Conservation (phyloP, 31 red algal species). For the Porphyra umbilicalis region DNA sequence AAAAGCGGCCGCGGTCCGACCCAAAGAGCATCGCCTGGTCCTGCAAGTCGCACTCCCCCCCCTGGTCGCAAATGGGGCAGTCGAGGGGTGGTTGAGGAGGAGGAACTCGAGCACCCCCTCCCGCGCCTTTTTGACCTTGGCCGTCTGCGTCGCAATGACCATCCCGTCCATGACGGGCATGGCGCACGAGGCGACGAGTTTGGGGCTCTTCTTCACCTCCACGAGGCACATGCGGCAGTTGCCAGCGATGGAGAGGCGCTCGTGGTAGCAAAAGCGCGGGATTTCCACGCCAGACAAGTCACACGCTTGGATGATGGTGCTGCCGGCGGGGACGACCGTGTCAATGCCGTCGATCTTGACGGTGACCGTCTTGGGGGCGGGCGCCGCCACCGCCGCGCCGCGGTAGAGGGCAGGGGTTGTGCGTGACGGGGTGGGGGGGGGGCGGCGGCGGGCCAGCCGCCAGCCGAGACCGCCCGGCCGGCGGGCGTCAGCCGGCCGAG, state of each 20-base stretch:
- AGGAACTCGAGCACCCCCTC: conserved; percentile 98
- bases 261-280: conserved; percentile 98
- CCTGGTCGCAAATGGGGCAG: conserved; percentile 99
- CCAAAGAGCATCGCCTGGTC: conserved; percentile 98
- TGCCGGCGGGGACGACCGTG: conserved; percentile 30
- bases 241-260: conserved; percentile 94
- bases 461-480: background rate
- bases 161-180: conserved; percentile 97
- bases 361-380: conserved; percentile 22
- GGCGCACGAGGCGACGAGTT: conserved; percentile 87
- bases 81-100: conserved; percentile 95
- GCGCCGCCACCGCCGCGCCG: background rate
- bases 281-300: conserved; percentile 73
- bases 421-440: no score
- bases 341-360: conserved; percentile 47
- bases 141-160: conserved; percentile 65
- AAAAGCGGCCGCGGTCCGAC: conserved; percentile 85
- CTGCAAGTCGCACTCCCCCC: conserved; percentile 98
- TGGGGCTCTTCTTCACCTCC: conserved; percentile 84
- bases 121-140: conserved; percentile 84
- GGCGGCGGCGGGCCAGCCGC: background rate
- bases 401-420: background rate
- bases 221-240: conserved; percentile 99
- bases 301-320: conserved; percentile 72
- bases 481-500: background rate